phyloP scores from a whole-genome alignment of 345 rosid genomes.

The Garcia nutans region DNA sequence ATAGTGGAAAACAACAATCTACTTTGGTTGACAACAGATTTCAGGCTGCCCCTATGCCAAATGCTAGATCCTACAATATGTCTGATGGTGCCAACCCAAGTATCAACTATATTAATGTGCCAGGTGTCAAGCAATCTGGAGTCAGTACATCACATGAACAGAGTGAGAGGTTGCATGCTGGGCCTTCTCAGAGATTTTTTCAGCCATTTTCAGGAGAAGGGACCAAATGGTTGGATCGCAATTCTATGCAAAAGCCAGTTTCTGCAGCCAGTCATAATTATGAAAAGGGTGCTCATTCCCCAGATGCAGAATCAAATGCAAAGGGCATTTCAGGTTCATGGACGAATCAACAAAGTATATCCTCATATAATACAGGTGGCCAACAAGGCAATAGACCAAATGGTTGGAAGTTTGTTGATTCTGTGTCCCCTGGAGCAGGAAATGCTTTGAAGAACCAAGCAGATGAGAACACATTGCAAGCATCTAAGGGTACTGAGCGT shows the following conservation, averaged over 20 bases:
- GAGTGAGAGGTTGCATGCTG: constrained; percentile 40
- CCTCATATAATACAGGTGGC: constrained; percentile 31
- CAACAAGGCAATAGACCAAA: constrained; percentile 38
- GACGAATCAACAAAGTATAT: constrained; percentile 33
- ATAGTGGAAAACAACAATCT: constrained; percentile 37
- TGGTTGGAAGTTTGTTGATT: constrained; percentile 47
- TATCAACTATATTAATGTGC: constrained; percentile 21
- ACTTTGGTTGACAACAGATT: constrained; percentile 38
- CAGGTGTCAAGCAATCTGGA: constrained; percentile 35
- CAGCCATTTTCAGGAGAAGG: constrained; percentile 41
- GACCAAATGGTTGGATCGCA: constrained; percentile 43
- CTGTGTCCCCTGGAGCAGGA: constrained; percentile 26
- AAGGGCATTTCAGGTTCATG: constrained; percentile 36
- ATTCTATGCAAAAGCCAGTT: constrained; percentile 44
- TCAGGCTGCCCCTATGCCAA: constrained; percentile 23
- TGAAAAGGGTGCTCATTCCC: constrained; percentile 41
- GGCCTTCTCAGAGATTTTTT: constrained; percentile 38
- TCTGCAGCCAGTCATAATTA: constrained; percentile 39
- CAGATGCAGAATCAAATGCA: constrained; percentile 36
- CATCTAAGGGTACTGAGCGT: constrained; percentile 25
- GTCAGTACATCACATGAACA: constrained; percentile 36
- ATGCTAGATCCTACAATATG: constrained; percentile 28
- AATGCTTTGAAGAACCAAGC: constrained; percentile 29
- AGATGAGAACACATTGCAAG: constrained; percentile 36
- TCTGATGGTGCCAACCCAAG: constrained; percentile 27